Evolutionary conservation across 2,329 filamentous ascomycete genomes (phyloP).

Genomic region (Phialophora chinensis): DNA sequence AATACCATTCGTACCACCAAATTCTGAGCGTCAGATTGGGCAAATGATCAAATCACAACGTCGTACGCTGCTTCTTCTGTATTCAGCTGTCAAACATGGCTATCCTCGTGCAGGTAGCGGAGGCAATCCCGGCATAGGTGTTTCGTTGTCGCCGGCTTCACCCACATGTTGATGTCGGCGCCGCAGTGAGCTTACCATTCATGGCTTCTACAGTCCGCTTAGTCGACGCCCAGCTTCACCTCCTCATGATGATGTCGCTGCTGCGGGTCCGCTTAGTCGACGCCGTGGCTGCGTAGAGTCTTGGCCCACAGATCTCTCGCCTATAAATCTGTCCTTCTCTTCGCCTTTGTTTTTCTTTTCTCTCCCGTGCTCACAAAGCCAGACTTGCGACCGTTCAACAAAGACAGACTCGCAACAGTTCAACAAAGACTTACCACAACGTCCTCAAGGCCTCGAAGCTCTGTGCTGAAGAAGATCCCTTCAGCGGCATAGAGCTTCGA

Average conservation of each 20-base stretch:
- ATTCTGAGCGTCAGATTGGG: neutral
- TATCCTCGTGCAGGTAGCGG: neutral
- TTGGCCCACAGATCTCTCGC: neutral
- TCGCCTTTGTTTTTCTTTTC: constrained; percentile 1
- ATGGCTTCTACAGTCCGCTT: neutral
- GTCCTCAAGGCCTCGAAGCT: constrained; percentile 22
- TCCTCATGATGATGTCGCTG: neutral
- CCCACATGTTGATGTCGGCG: neutral
- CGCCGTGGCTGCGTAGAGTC: constrained; percentile 7
- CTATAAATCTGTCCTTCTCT: constrained; percentile 1
- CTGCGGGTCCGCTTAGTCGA: constrained; percentile 21
- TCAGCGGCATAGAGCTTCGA: constrained; percentile 7
- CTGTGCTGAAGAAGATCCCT: neutral
- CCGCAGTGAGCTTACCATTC: too few species aligned
- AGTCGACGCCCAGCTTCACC: neutral
- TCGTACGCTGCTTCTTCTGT: neutral
- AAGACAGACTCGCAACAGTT: neutral
- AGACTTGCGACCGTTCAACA: neutral
- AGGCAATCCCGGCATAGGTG: neutral
- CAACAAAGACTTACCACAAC: neutral
- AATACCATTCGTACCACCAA: neutral
- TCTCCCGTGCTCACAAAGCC: constrained; percentile 10
- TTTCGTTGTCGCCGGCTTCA: neutral
- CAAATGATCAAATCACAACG: neutral
- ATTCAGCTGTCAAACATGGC: neutral